Percentiles rank a stretch among this genome's conserved stretches.
Conservation (phyloP, 371 early-diverging fungal genomes). For the Haplosporangium sp. region DNA sequence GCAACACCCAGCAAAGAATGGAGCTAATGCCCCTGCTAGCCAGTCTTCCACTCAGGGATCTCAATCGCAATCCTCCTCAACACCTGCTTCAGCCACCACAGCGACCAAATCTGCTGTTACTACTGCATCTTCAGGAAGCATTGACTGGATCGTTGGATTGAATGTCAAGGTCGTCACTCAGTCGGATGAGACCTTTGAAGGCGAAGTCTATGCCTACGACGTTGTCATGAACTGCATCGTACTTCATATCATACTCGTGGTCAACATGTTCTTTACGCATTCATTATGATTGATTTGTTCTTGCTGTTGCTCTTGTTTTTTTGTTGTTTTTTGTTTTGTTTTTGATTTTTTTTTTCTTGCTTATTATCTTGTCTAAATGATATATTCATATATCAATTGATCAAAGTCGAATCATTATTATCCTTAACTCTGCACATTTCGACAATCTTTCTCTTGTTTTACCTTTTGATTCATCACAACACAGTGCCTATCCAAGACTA, state of each 20-base stretch:
- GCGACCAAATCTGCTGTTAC: background rate
- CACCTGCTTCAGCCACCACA: conserved; percentile 8
- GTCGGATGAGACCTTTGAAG: conserved; percentile 69
- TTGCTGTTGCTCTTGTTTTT: conserved; percentile 6
- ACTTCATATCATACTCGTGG: conserved; percentile 68
- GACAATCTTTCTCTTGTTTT: conserved; percentile 15
- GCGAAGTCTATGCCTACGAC: conserved; percentile 73
- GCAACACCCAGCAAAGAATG: conserved; percentile 18
- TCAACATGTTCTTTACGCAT: background rate
- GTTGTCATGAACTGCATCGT: conserved; percentile 71
- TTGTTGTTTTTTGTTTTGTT: background rate
- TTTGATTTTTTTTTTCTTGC: background rate
- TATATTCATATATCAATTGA: too few species aligned
- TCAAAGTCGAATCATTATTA: conserved; percentile 6
- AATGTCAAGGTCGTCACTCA: conserved; percentile 67
- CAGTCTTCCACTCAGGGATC: conserved; percentile 23
- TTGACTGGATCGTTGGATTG: conserved; percentile 62
- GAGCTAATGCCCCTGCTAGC: conserved; percentile 10
- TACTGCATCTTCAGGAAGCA: conserved; percentile 12
- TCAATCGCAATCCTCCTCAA: conserved; percentile 16
- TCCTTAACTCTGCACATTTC: conserved; percentile 53
- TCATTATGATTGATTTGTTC: background rate
- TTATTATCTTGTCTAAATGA: background rate
- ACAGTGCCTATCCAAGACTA: conserved; percentile 47
- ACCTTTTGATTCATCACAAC: conserved; percentile 18